phyloP scores from a whole-genome alignment of 2,329 filamentous ascomycete genomes.

The Dactylellina leptospora region DNA sequence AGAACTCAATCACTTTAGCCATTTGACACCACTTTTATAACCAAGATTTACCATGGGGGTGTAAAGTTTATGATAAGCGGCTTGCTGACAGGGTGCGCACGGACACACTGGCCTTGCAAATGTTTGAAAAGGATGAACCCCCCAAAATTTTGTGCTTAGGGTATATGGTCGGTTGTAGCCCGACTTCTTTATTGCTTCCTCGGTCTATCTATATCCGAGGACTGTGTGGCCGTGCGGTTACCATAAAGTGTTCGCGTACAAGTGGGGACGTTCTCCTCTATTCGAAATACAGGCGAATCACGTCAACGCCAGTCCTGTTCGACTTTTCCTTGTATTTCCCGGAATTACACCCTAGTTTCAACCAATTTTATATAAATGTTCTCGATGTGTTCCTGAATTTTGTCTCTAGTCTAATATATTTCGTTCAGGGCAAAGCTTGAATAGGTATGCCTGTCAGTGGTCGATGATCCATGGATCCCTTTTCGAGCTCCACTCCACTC shows the following conservation, averaged over 20 bases:
- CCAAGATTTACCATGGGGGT: conserved; percentile 4
- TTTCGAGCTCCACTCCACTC: conserved; percentile 1
- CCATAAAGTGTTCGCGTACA: conserved; percentile 28
- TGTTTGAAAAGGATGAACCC: too few species aligned
- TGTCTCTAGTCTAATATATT: conserved; percentile 33
- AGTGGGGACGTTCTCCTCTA: conserved; percentile 2
- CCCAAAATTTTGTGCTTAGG: too few species aligned
- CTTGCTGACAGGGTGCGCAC: conserved; percentile 48
- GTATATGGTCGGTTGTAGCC: too few species aligned
- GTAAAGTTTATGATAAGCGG: conserved; percentile 30
- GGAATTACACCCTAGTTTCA: conserved; percentile 31
- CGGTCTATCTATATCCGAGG: conserved; percentile 40
- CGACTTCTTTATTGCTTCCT: background rate
- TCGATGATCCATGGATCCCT: conserved; percentile 32
- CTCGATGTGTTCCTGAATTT: background rate
- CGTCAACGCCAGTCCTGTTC: conserved; percentile 16
- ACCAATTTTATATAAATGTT: conserved; percentile 11
- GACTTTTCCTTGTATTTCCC: conserved; percentile 28
- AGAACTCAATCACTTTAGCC: conserved; percentile 39
- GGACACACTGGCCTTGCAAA: conserved; percentile 31
- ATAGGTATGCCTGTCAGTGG: conserved; percentile 17
- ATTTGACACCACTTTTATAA: conserved; percentile 46
- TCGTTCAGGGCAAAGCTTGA: conserved; percentile 46
- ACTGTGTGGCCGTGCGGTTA: conserved; percentile 19
- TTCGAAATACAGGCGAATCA: conserved; percentile 30